phyloP scores from a whole-genome alignment of 2,329 filamentous ascomycete genomes.

The Bipolaris oryzae region DNA sequence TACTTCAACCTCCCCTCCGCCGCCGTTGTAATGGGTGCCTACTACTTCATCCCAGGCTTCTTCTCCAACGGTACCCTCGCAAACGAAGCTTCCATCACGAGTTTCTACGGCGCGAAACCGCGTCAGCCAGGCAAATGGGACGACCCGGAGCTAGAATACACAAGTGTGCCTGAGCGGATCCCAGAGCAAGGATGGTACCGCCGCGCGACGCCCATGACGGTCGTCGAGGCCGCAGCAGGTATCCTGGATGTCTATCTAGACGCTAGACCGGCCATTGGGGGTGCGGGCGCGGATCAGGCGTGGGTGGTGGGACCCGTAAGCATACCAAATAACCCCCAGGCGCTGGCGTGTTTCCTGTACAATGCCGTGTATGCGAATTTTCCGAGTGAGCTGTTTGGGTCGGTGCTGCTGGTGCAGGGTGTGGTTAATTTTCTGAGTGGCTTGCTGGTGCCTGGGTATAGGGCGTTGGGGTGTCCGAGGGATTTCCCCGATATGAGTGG shows the following conservation, averaged over 20 bases:
- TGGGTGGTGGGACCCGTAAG: conserved; percentile 21
- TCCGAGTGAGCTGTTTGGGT: conserved; percentile 23
- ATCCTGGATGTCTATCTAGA: conserved; percentile 29
- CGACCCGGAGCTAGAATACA: conserved; percentile 22
- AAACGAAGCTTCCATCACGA: conserved; percentile 31
- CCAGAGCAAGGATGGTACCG: conserved; percentile 31
- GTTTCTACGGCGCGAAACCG: conserved; percentile 29
- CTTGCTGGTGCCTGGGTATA: conserved; percentile 19
- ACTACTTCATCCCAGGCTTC: conserved; percentile 32
- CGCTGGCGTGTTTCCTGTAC: conserved; percentile 26
- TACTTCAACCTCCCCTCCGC: conserved; percentile 27
- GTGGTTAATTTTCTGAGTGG: conserved; percentile 20
- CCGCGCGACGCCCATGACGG: conserved; percentile 25
- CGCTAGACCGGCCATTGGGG: conserved; percentile 20
- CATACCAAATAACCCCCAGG: conserved; percentile 22
- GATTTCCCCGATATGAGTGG: conserved; percentile 23
- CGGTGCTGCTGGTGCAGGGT: conserved; percentile 8
- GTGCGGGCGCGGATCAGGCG: conserved; percentile 21
- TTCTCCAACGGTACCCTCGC: conserved; percentile 32
- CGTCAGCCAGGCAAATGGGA: conserved; percentile 4
- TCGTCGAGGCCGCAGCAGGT: conserved; percentile 22
- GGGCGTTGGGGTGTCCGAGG: conserved; percentile 20
- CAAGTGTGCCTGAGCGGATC: conserved; percentile 28
- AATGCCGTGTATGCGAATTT: conserved; percentile 29
- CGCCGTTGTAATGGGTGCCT: conserved; percentile 27